phyloP scores from a whole-genome alignment of 106 monocot species.

The Iris macrosiphon region DNA sequence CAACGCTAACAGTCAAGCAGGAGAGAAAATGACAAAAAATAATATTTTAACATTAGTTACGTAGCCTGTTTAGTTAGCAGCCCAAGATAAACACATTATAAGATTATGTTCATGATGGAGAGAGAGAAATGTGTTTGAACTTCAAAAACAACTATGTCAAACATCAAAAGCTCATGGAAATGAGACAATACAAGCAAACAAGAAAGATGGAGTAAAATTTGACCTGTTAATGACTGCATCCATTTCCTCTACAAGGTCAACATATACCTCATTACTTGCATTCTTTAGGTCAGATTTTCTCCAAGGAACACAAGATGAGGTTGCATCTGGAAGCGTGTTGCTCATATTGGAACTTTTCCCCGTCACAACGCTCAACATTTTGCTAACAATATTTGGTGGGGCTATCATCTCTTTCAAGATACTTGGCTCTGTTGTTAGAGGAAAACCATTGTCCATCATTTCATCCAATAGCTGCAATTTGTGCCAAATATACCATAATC shows the following conservation, averaged over 20 bases:
- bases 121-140: no score
- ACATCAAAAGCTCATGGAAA: no score
- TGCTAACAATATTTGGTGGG: constrained; percentile 78
- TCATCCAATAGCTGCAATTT: constrained; percentile 89
- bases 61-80: no score
- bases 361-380: constrained; percentile 82
- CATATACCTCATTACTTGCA: constrained; percentile 82
- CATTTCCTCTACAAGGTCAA: constrained; percentile 85
- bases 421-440: constrained; percentile 90
- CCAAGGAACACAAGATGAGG: constrained; percentile 87
- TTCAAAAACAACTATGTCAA: no score
- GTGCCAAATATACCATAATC: constrained; percentile 9
- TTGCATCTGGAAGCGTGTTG: constrained; percentile 69
- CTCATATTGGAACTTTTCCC: constrained; percentile 73
- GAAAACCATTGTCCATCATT: constrained; percentile 98
- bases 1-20: no score
- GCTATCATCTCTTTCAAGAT: constrained; percentile 84
- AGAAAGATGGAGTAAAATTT: background rate
- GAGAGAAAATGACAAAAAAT: no score
- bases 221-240: constrained; percentile 79
- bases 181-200: no score
- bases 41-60: no score
- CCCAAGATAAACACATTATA: no score
- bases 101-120: no score
- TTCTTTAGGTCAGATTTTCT: constrained; percentile 49